phyloP scores from a whole-genome alignment of 352 stramenopile genomes.

The Phytophthora cryptogea region DNA sequence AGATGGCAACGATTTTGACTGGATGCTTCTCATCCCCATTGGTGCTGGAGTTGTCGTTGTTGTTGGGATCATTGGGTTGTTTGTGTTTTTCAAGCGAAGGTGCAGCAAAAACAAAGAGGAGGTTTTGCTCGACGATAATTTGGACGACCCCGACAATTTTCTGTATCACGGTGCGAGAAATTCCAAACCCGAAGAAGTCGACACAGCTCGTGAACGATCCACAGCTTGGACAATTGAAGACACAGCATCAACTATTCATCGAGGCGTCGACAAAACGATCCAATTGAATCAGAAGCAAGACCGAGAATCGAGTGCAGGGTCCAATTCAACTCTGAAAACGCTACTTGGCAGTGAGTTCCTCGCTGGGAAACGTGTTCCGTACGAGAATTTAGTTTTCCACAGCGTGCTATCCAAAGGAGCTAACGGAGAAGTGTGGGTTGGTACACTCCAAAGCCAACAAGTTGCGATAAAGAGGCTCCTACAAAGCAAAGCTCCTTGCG shows the following conservation, averaged over 20 bases:
- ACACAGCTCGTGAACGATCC: background rate
- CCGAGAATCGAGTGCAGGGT: background rate
- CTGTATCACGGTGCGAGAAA: background rate
- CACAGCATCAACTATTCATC: background rate
- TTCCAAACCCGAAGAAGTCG: background rate
- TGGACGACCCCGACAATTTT: background rate
- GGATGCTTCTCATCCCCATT: constrained; percentile 17
- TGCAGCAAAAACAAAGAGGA: background rate
- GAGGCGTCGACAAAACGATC: background rate
- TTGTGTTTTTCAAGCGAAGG: constrained; percentile 7
- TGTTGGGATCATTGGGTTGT: background rate
- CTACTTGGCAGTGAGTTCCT: constrained; percentile 12
- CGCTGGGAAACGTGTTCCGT: constrained; percentile 23
- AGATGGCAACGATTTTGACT: constrained; percentile 2
- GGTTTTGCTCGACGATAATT: background rate
- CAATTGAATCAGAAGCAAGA: constrained; percentile 1
- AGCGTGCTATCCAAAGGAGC: constrained; percentile 36
- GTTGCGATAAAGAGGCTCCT: constrained; percentile 52
- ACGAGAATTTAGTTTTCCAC: constrained; percentile 31
- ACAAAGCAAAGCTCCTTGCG: constrained; percentile 29
- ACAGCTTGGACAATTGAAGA: background rate
- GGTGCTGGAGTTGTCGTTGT: constrained; percentile 6
- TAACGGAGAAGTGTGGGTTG: constrained; percentile 55
- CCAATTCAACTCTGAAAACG: constrained; percentile 11
- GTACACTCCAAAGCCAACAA: constrained; percentile 18